phyloP scores from a whole-genome alignment of 192 early-diverging fungal genomes.

The Coemansia asiatica region DNA sequence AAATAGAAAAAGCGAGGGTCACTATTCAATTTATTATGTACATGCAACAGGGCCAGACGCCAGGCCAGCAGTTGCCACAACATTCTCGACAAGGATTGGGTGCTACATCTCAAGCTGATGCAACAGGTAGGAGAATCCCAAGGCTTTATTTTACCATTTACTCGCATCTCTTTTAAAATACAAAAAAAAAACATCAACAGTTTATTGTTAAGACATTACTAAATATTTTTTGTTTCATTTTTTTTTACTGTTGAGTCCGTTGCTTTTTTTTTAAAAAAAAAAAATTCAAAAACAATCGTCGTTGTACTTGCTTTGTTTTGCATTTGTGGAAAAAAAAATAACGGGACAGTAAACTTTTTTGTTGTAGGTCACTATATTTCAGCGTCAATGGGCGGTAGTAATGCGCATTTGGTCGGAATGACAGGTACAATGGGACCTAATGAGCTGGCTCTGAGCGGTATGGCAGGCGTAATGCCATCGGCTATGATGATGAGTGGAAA shows the following conservation, averaged over 20 bases:
- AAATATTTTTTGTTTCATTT: not conserved
- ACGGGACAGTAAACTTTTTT: not conserved
- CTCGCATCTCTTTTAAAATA: not conserved
- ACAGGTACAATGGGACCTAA: slow-evolving; percentile 28
- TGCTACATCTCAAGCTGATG: slow-evolving; percentile 37
- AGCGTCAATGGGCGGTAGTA: slow-evolving; percentile 46
- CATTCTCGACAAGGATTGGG: slow-evolving; percentile 40
- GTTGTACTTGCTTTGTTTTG: not conserved
- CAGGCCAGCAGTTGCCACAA: slow-evolving; percentile 50
- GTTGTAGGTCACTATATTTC: slow-evolving; percentile 32
- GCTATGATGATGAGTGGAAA: slow-evolving; percentile 50
- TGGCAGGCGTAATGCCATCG: slow-evolving; percentile 46
- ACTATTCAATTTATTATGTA: slow-evolving; percentile 27
- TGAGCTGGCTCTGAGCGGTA: slow-evolving; percentile 30
- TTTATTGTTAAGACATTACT: not conserved
- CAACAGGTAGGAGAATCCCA: slow-evolving; percentile 33
- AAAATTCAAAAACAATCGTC: too few relatives aligned
- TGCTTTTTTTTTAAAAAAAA: too few relatives aligned
- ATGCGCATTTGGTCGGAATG: slow-evolving; percentile 50
- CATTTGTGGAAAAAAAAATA: not conserved
- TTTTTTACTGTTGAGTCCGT: not conserved
- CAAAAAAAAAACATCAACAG: not conserved
- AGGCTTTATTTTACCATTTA: not conserved
- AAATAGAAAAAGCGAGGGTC: too few relatives aligned
- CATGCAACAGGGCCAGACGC: slow-evolving; percentile 53